These are phyloP conservation scores for Fusarium poae DNA, from an alignment of 2,329 filamentous ascomycete genomes.

Conservation along the genomic window DNA sequence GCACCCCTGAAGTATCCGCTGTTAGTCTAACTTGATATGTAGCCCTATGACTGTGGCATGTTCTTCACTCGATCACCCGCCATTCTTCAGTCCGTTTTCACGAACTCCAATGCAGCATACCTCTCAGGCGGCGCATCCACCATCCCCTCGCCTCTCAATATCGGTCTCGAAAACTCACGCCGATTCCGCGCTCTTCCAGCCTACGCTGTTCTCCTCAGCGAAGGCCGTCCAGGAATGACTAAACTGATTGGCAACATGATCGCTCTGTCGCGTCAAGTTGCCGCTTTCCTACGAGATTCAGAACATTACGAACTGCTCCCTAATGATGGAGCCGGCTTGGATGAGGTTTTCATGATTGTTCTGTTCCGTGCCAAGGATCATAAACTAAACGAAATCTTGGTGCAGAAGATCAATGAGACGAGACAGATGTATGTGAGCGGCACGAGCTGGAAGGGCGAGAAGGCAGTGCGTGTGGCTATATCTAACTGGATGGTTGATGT, in stretches of 20 bases:
- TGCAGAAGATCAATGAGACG: conserved; percentile 77
- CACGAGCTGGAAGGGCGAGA: conserved; percentile 79
- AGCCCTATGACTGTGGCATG: conserved; percentile 92
- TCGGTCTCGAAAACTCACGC: conserved; percentile 91
- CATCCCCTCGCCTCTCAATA: conserved; percentile 86
- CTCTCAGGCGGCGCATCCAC: conserved; percentile 61
- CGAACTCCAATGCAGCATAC: conserved; percentile 89
- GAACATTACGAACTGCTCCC: conserved; percentile 77
- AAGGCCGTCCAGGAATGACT: conserved; percentile 77
- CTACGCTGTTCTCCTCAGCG: conserved; percentile 82
- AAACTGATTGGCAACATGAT: conserved; percentile 81
- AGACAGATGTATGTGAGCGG: conserved; percentile 85
- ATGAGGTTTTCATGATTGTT: conserved; percentile 73
- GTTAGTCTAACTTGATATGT: conserved; percentile 19
- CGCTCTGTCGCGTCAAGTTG: conserved; percentile 75
- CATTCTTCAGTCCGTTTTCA: conserved; percentile 74
- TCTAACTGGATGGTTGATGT: conserved; percentile 85
- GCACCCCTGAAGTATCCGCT: not conserved
- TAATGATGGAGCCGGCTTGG: conserved; percentile 57
- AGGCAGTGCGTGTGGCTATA: conserved; percentile 85
- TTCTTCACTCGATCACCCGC: conserved; percentile 79
- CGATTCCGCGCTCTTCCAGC: conserved; percentile 92
- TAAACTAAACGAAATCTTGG: conserved; percentile 73
- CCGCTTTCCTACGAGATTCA: conserved; percentile 71
- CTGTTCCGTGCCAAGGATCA: conserved; percentile 79